These are phyloP conservation scores for Inga oerstediana DNA, from an alignment of 306 rosid species.

Conservation along the genomic window DNA sequence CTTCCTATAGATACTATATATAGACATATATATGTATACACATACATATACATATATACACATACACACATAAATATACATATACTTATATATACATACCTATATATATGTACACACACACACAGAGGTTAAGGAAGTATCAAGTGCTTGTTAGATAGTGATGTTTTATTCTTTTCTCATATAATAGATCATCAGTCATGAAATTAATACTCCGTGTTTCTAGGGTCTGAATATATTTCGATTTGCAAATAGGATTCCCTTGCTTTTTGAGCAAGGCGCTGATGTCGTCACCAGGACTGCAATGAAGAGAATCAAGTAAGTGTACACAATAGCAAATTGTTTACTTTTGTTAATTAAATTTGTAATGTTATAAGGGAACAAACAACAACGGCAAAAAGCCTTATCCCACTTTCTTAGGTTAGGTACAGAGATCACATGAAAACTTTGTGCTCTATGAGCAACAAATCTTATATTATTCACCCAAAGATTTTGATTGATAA, in stretches of 20 bases:
- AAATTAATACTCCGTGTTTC: slow-evolving; percentile 31
- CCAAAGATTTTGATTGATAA: background rate
- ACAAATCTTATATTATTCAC: background rate
- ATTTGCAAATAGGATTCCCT: slow-evolving; percentile 98
- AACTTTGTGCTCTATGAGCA: background rate
- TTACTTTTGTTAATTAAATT: slow-evolving; percentile 7
- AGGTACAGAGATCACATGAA: background rate
- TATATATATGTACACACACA: too few relatives aligned
- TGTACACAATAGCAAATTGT: slow-evolving; percentile 9
- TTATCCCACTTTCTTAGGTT: background rate
- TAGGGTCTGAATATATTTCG: slow-evolving; percentile 96
- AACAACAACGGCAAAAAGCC: background rate
- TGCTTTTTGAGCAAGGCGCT: slow-evolving; percentile 99
- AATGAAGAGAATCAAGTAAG: slow-evolving; percentile 92
- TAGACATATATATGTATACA: background rate
- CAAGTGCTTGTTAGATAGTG: slow-evolving; percentile 32
- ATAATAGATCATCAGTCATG: slow-evolving; percentile 25
- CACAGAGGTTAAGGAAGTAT: background rate
- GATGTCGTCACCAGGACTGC: slow-evolving; percentile 97
- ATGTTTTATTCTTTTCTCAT: slow-evolving; percentile 30
- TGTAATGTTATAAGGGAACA: slow-evolving; percentile 3
- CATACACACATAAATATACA: too few relatives aligned
- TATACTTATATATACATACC: too few relatives aligned
- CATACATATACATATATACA: too few relatives aligned
- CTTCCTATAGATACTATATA: background rate